Evolutionary conservation across 495 filamentous ascomycete genomes (phyloP), one percentile per base, ranked within the genome.

Genomic region (Tuber melanosporum): DNA sequence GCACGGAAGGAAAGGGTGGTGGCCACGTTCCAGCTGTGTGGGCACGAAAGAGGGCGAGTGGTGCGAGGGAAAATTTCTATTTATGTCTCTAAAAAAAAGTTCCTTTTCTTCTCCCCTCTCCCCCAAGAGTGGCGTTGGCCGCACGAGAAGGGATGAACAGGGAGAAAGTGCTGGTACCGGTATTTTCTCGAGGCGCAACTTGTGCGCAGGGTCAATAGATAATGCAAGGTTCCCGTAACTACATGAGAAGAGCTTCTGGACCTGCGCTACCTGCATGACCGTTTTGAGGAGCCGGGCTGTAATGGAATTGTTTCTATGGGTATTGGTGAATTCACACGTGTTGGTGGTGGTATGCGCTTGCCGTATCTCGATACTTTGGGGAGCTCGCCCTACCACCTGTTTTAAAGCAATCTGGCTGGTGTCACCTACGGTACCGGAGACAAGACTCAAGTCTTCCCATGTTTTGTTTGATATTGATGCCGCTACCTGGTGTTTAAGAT

Each of bases 11-110:
- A 2, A 62, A 32, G 52, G 52, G n/a, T 62, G 52, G 52, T 62
- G 52, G n/a, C 10, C 26, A 62, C 10, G 52, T 32, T n/a, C 52
- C n/a, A 62, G n/a, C 52, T 12, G 52, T 15, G 52, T 57, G 52
- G 22, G 3, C 52, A 26, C n/a, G 52, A 57, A 57, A 26, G n/a
- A 1, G 52, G 52, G n/a, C 52, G n/a, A 62, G 20, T 62, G 4
- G 4, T 62, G 52, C 52, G 52, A 62, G 52, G 52, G 52, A 62
- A 62, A 32, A 62, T 62, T 62, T 32, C 52, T 62, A 62, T 62
- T 62, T 62, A 32, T 62, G n/a, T 26, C 52, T 26, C 17, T 57
- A 26, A 26, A 57, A 57, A 41, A 41, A 41, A 41, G 1, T 52
- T n/a, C n/a, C 17, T 22, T 52, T 46, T 19, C 2, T 46, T 15